Base-by-base conservation (phyloP, 495 filamentous ascomycete genomes). In the Aspergillus steynii region DNA sequence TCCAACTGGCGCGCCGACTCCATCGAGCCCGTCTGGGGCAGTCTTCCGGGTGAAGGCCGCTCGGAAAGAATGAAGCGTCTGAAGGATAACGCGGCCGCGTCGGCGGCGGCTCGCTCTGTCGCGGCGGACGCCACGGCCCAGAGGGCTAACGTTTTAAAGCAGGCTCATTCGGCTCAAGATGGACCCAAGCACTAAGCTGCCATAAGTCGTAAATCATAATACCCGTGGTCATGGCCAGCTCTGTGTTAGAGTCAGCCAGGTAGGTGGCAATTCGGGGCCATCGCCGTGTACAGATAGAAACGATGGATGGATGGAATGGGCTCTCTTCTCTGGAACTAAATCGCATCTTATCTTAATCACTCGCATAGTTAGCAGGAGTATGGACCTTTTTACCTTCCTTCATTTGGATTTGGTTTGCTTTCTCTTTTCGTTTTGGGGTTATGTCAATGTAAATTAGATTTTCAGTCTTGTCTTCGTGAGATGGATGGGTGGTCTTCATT, bases 1-100 rank as follows among this genome's bases (percentile, higher is more conserved):
- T 63, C 69, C 3, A 81, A 81, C 51, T 81, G 78, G 78, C 78
- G 77, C 2, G 77, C 78, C 25, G 78, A 81, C 58, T 75, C 77
- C 2, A 77, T 81, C 54, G 78, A 81, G 50, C 78, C 75, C 6
- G 69, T 79, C 46, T 76, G 76, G 76, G 68, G 76, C 31, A 72
- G 74, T 66, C 65, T 82, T 5, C 79, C 80, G 25, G 78, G 79
- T 25, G 78, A 82, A 65, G 74, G 71, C 12, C 71, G 80, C 42
- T 63, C 67, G 6, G 81, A 83, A 50, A 68, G 78, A 20, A 67
- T 82, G 53, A 75, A 68, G 58, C 71, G 77, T 26, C 63, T 79
- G 25, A 72, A 71, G 54, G 77, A 80, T n/a, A 68, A 70, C 15
- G 69, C 74, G 0, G 67, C 68, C 5, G 62, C 71, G 3, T 64